A percentile compares a stretch with the other conserved stretches of the same genome.
Conservation (phyloP, 2,329 filamentous ascomycete species). For the Rutstroemia sp. region DNA sequence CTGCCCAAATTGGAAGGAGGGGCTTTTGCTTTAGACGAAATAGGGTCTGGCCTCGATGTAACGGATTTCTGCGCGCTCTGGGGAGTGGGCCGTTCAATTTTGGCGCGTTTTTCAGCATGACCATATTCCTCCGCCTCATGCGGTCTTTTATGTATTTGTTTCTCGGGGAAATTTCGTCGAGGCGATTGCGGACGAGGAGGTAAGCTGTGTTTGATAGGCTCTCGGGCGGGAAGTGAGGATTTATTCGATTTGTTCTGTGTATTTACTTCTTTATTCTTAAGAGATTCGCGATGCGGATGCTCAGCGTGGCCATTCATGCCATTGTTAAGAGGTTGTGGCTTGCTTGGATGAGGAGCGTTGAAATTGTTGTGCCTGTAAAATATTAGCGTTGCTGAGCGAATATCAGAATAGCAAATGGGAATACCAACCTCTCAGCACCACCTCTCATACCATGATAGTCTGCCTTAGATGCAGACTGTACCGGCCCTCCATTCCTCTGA, state of each 20-base stretch:
- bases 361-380: neutral
- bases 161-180: conserved; percentile 11
- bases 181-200: conserved; percentile 26
- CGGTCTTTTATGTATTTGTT: conserved; percentile 22
- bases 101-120: conserved; percentile 25
- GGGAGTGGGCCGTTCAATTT: conserved; percentile 16
- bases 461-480: conserved; percentile 4
- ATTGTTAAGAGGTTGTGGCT: conserved; percentile 41
- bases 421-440: conserved; percentile 7
- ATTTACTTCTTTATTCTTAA: conserved; percentile 1
- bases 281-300: neutral
- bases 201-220: conserved; percentile 19
- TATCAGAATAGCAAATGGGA: neutral
- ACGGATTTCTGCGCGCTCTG: conserved; percentile 12
- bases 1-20: conserved; percentile 14
- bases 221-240: conserved; percentile 7
- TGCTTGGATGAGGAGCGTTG: conserved; percentile 35
- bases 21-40: conserved; percentile 13
- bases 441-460: conserved; percentile 7
- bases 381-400: neutral
- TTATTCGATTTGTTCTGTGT: conserved; percentile 2
- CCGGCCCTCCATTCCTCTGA: conserved; percentile 17
- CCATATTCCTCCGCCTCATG: conserved; percentile 19
- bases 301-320: conserved; percentile 11
- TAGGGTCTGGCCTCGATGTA: conserved; percentile 15